Evolutionary conservation across 2,329 filamentous ascomycete genomes (phyloP), one percentile per base, ranked within the genome.

Genomic region (Aspergillus novofumigatus): DNA sequence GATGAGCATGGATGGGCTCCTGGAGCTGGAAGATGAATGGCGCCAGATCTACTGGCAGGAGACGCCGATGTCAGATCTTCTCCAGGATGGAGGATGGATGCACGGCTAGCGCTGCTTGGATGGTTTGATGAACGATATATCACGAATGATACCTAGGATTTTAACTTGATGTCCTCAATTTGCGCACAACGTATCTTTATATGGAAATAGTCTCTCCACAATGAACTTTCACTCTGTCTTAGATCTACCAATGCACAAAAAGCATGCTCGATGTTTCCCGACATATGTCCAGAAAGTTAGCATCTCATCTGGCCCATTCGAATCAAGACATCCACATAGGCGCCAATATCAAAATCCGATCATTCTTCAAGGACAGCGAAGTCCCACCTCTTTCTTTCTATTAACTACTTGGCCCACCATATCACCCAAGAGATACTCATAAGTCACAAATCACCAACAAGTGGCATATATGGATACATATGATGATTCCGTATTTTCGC

Each of bases 41-140:
- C 70, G 75, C n/a, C 74, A 77, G 58, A 71, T 77, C 8, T 77
- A 77, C 54, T 73, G 74, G 68, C 73, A 76, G 58, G 75, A 77
- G 54, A 72, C 73, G 1, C 73, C 72, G 2, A 72, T 77, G 71
- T 68, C 73, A 17, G 75, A 77, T 62, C 66, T 76, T 35, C 67
- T 77, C 25, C 71, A 72, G 51, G 74, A 77, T 56, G 71, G 71
- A 25, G 69, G 70, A 21, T 77, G 75, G 75, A 68, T 75, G 57
- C 44, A 47, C 23, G 44, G 44, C 20, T 47, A 47, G 32, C 32
- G 32, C 32, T 7, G 32, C 29, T 32, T 17, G 32, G 32, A 38
- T 6, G 14, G 14, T 7, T 17, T 17, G 14, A 38, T 38, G 32
- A 38, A 38, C 32, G 32, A 17, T 38, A 38, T 35, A 6, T 35